These are phyloP conservation scores for Aspergillus sp. DNA, from an alignment of 2,329 filamentous ascomycete species.

Conservation along the genomic window DNA sequence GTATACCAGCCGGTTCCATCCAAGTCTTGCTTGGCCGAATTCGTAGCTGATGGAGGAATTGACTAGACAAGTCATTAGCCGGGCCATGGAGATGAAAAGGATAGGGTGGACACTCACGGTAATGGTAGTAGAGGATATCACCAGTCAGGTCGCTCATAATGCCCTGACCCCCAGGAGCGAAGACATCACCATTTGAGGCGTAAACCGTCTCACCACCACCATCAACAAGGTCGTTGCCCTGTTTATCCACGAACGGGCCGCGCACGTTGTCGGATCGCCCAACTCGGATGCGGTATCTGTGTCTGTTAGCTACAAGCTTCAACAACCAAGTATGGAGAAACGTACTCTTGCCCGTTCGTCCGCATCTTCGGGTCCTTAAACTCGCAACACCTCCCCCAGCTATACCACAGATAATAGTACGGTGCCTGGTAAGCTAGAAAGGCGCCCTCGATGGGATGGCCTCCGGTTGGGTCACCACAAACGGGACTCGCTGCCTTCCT, in stretches of 20 bases:
- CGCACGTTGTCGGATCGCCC: conserved; percentile 56
- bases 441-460: conserved; percentile 33
- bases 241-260: conserved; percentile 58
- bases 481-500: conserved; percentile 24
- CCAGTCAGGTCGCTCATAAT: conserved; percentile 50
- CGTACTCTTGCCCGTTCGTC: conserved; percentile 50
- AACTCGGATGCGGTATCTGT: conserved; percentile 62
- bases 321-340: neutral
- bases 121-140: conserved; percentile 38
- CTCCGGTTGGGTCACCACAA: conserved; percentile 30
- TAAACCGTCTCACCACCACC: conserved; percentile 63
- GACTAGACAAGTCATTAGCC: conserved; percentile 16
- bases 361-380: conserved; percentile 42
- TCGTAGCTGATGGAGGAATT: conserved; percentile 30
- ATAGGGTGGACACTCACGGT: conserved; percentile 23
- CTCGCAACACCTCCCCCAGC: conserved; percentile 34
- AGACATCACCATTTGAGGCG: conserved; percentile 59
- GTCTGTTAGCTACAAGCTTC: neutral
- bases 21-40: conserved; percentile 32
- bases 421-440: conserved; percentile 30
- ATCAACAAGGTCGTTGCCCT: conserved; percentile 51
- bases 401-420: conserved; percentile 38
- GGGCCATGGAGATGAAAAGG: neutral
- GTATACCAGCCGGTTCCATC: conserved; percentile 31
- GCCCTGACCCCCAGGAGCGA: conserved; percentile 66